Percentiles rank a stretch among this genome's conserved stretches.
Conservation (phyloP, 2,329 filamentous ascomycete genomes). For the Alternaria ethzedia region DNA sequence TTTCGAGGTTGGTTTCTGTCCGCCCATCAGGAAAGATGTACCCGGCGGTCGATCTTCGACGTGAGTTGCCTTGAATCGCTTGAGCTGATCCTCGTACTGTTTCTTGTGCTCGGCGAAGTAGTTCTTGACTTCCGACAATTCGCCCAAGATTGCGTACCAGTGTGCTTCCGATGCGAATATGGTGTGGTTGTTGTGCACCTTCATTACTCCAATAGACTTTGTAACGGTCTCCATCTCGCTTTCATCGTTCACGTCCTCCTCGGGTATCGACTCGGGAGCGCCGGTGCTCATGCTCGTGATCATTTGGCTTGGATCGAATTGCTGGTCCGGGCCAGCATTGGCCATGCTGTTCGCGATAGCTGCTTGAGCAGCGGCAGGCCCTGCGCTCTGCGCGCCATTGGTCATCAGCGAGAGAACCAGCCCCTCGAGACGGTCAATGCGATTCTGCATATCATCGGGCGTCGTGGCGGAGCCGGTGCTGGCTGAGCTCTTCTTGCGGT, state of each 20-base stretch:
- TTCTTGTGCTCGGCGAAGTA: slow-evolving; percentile 88
- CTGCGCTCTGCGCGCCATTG: slow-evolving; percentile 71
- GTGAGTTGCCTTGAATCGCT: slow-evolving; percentile 74
- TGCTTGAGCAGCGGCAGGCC: slow-evolving; percentile 65
- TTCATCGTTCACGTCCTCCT: slow-evolving; percentile 61
- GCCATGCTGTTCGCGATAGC: slow-evolving; percentile 58
- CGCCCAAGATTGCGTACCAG: slow-evolving; percentile 60
- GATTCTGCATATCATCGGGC: slow-evolving; percentile 97
- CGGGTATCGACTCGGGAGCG: slow-evolving; percentile 60
- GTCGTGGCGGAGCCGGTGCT: slow-evolving; percentile 64
- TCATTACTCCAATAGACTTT: slow-evolving; percentile 60
- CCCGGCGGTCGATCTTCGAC: slow-evolving; percentile 63
- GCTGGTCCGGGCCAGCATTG: slow-evolving; percentile 47
- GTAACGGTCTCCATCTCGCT: slow-evolving; percentile 67
- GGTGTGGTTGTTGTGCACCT: slow-evolving; percentile 57
- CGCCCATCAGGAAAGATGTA: slow-evolving; percentile 80
- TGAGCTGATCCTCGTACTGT: slow-evolving; percentile 81
- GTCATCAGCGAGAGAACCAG: slow-evolving; percentile 94
- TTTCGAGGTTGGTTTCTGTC: slow-evolving; percentile 71
- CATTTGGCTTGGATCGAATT: slow-evolving; percentile 62
- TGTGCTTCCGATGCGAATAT: slow-evolving; percentile 60
- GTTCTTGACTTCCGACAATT: slow-evolving; percentile 89
- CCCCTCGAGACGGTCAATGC: slow-evolving; percentile 92
- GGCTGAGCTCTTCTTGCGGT: slow-evolving; percentile 72
- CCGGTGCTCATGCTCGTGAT: slow-evolving; percentile 62